phyloP scores from a whole-genome alignment of 2,329 filamentous ascomycete species.

The Gremmenia infestans region DNA sequence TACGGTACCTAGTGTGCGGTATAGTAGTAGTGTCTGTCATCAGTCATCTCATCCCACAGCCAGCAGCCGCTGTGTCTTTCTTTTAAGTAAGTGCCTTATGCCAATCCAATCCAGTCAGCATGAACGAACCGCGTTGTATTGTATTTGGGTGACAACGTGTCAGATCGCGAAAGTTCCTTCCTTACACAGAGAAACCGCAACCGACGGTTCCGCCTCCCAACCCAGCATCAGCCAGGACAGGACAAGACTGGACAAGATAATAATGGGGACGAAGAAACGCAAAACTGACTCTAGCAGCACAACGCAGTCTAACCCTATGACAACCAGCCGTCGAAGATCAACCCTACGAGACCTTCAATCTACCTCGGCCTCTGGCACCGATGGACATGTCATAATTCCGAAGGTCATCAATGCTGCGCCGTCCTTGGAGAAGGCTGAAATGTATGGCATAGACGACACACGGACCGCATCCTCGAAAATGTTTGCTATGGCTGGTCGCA shows the following conservation, averaged over 20 bases:
- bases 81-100: slow-evolving; percentile 9
- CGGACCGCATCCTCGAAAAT: slow-evolving; percentile 45
- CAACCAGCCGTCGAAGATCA: slow-evolving; percentile 40
- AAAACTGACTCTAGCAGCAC: slow-evolving; percentile 32
- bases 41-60: not conserved
- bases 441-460: slow-evolving; percentile 51
- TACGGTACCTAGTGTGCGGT: not conserved
- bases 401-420: slow-evolving; percentile 51
- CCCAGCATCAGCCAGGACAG: not conserved
- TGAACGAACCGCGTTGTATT: slow-evolving; percentile 12
- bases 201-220: not conserved
- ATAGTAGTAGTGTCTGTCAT: not conserved
- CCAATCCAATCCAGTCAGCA: slow-evolving; percentile 7
- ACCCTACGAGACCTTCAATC: slow-evolving; percentile 40
- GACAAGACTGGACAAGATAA: not conserved
- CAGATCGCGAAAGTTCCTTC: slow-evolving; percentile 12
- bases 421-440: slow-evolving; percentile 49
- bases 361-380: slow-evolving; percentile 34
- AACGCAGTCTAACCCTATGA: slow-evolving; percentile 36
- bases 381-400: slow-evolving; percentile 37
- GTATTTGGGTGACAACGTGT: slow-evolving; percentile 15
- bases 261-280: slow-evolving; percentile 31
- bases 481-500: slow-evolving; percentile 46
- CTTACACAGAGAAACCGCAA: slow-evolving; percentile 1
- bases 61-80: slow-evolving; percentile 3